Evolutionary conservation across 108 stramenopile species (phyloP).

Genomic region (Nannochloropsis gaditana): DNA sequence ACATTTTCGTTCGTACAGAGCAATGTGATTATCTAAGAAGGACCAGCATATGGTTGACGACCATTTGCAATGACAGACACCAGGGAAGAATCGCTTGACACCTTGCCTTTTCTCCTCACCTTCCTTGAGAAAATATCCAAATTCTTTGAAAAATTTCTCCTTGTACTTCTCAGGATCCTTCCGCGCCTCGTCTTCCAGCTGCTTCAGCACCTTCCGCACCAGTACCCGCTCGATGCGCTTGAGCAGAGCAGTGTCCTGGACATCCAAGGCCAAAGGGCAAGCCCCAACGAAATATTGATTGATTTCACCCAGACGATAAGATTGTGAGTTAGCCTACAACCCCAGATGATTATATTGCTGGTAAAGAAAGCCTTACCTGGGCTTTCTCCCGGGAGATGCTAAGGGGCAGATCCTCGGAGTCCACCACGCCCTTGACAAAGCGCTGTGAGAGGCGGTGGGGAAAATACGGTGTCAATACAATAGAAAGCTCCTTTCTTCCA

Average conservation of each 20-base stretch:
- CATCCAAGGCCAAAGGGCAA: too few species aligned
- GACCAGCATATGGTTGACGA: too few species aligned
- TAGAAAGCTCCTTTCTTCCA: not conserved
- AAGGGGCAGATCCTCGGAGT: conserved; percentile 96
- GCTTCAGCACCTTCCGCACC: conserved; percentile 68
- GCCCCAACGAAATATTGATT: too few species aligned
- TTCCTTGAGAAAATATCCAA: conserved; percentile 91
- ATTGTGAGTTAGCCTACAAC: too few species aligned
- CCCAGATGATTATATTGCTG: too few species aligned
- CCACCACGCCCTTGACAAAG: conserved; percentile 73
- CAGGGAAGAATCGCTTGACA: not conserved
- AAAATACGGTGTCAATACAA: not conserved
- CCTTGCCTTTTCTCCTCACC: conserved; percentile 48
- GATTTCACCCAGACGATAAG: too few species aligned
- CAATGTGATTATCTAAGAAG: not conserved
- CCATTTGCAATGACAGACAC: too few species aligned
- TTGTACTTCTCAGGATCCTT: conserved; percentile 81
- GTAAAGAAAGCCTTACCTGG: conserved; percentile 47
- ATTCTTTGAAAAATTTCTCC: conserved; percentile 83
- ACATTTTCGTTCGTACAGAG: not conserved
- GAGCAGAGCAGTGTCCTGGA: conserved; percentile 76
- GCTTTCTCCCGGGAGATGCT: conserved; percentile 90
- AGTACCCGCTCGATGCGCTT: conserved; percentile 75
- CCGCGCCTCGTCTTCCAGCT: conserved; percentile 52
- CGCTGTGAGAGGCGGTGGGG: conserved; percentile 17